phyloP scores from a whole-genome alignment of 352 stramenopile species.

The Phytophthora quininea region DNA sequence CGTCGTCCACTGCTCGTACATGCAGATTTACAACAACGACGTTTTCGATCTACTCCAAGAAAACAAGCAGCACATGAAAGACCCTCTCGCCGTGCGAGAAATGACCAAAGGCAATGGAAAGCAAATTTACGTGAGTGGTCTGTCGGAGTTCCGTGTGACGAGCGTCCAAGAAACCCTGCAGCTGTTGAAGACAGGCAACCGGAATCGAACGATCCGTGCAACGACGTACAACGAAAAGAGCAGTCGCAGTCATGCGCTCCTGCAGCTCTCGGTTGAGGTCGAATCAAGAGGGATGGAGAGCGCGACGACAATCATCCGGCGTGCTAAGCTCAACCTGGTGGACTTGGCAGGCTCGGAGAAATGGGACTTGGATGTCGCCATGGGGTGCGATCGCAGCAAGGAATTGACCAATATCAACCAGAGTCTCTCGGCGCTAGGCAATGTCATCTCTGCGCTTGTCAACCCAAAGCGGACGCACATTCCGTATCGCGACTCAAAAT shows the following conservation, averaged over 20 bases:
- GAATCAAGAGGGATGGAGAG: slow-evolving; percentile 70
- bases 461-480: slow-evolving; percentile 84
- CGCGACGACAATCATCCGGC: slow-evolving; percentile 74
- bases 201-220: slow-evolving; percentile 88
- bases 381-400: slow-evolving; percentile 72
- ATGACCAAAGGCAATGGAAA: slow-evolving; percentile 81
- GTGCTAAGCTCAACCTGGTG: slow-evolving; percentile 90
- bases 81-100: slow-evolving; percentile 59
- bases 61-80: slow-evolving; percentile 60
- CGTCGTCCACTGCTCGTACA: slow-evolving; percentile 89
- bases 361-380: slow-evolving; percentile 81
- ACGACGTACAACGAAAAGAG: slow-evolving; percentile 90
- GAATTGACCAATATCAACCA: slow-evolving; percentile 94
- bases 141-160: slow-evolving; percentile 90
- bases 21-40: slow-evolving; percentile 93
- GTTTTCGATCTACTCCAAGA: slow-evolving; percentile 77
- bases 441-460: slow-evolving; percentile 87
- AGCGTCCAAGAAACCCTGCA: slow-evolving; percentile 78
- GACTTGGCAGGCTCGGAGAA: slow-evolving; percentile 93
- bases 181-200: slow-evolving; percentile 76
- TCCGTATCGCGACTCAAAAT: slow-evolving; percentile 97
- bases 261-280: slow-evolving; percentile 87
- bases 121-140: slow-evolving; percentile 90
- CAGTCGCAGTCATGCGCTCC: slow-evolving; percentile 85
- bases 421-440: slow-evolving; percentile 89